phyloP scores from a whole-genome alignment of 768 basidiomycete species.

The Galerina marginata region DNA sequence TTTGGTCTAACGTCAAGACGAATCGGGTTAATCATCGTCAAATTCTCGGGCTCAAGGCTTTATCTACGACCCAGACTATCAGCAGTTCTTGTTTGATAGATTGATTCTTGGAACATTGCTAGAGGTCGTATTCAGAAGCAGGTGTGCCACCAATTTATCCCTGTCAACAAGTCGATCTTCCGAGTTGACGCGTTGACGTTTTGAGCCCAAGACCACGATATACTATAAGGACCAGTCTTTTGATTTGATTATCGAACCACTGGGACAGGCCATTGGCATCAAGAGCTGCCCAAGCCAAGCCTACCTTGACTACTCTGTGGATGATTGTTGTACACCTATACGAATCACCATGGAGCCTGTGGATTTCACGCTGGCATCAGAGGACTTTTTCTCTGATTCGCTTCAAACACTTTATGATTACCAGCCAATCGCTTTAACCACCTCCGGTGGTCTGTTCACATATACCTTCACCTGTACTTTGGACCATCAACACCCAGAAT shows the following conservation, averaged over 20 bases:
- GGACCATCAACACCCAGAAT: conserved; percentile 5
- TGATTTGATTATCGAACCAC: too few species aligned
- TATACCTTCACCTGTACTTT: conserved; percentile 36
- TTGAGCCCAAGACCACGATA: too few species aligned
- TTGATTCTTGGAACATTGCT: too few species aligned
- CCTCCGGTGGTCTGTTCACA: conserved; percentile 53
- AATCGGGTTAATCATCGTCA: background rate
- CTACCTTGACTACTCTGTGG: too few species aligned
- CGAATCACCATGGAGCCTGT: background rate
- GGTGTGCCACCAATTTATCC: too few species aligned
- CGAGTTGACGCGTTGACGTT: too few species aligned
- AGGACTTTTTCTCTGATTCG: conserved; percentile 73
- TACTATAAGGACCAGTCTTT: too few species aligned
- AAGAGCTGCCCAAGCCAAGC: background rate
- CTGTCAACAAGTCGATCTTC: too few species aligned
- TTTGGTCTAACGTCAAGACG: background rate
- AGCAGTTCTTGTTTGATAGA: too few species aligned
- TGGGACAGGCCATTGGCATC: background rate
- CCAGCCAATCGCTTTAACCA: conserved; percentile 63
- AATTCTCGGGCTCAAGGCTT: too few species aligned
- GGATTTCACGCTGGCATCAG: conserved; percentile 42
- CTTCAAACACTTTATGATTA: conserved; percentile 67
- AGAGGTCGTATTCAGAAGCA: too few species aligned
- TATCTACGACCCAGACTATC: too few species aligned
- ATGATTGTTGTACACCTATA: background rate